Conservation (phyloP, 192 early-diverging fungal genomes). For the Coemansia sp. region DNA sequence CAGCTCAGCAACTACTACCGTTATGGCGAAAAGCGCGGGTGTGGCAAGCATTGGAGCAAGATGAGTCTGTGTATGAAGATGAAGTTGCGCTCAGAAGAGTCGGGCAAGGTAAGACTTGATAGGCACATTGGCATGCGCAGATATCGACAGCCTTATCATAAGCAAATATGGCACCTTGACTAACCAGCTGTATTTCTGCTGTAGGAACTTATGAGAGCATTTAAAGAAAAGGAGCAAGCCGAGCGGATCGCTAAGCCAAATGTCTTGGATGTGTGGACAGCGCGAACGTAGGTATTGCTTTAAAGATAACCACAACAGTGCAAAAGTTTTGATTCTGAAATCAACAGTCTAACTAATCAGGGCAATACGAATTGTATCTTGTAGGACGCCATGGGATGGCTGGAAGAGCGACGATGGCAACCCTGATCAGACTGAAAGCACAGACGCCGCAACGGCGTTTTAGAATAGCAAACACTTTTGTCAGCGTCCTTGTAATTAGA, state of each 20-base stretch:
- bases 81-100: slow-evolving; percentile 38
- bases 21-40: slow-evolving; percentile 40
- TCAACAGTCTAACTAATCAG: background rate
- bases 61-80: slow-evolving; percentile 38
- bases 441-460: background rate
- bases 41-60: slow-evolving; percentile 46
- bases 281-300: slow-evolving; percentile 13
- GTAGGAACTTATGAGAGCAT: slow-evolving; percentile 33
- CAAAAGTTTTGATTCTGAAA: background rate
- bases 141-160: background rate
- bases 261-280: slow-evolving; percentile 47
- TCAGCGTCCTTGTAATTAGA: background rate
- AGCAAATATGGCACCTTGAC: background rate
- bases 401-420: background rate
- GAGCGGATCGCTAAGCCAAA: slow-evolving; percentile 26
- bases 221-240: slow-evolving; percentile 19
- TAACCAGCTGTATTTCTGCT: background rate
- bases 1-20: slow-evolving; percentile 53
- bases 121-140: background rate
- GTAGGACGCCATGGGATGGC: background rate
- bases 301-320: background rate
- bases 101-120: slow-evolving; percentile 8
- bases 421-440: background rate
- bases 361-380: background rate
- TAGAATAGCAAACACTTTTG: background rate